These are phyloP conservation scores for Aspergillus sp. DNA, from an alignment of 2,329 filamentous ascomycete species.

Conservation along the genomic window DNA sequence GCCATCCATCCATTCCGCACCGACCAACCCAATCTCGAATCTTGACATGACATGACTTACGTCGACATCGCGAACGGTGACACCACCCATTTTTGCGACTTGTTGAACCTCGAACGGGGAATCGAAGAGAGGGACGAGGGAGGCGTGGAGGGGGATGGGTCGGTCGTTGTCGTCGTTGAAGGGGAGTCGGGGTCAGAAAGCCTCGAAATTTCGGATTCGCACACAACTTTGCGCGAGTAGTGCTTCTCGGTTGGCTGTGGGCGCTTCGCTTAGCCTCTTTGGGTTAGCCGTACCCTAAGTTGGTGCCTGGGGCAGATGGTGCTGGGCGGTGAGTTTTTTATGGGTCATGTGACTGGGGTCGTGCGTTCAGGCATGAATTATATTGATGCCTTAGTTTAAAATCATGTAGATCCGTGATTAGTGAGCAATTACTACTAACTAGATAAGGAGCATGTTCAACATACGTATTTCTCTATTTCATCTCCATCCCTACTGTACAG, in stretches of 20 bases:
- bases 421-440: too few species aligned
- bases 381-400: background rate
- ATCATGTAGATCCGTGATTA: background rate
- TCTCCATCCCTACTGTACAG: conserved; percentile 17
- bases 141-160: conserved; percentile 24
- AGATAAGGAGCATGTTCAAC: too few species aligned
- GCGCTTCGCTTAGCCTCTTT: conserved; percentile 45
- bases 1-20: conserved; percentile 6
- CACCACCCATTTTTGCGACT: conserved; percentile 65
- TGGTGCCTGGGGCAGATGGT: conserved; percentile 16
- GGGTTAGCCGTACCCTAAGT: conserved; percentile 45
- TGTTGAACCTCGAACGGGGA: conserved; percentile 30
- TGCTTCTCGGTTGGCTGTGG: conserved; percentile 39
- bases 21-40: conserved; percentile 5
- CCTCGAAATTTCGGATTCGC: conserved; percentile 41
- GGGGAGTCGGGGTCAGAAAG: conserved; percentile 34
- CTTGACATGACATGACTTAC: conserved; percentile 44
- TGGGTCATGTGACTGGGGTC: background rate
- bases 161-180: conserved; percentile 44
- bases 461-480: too few species aligned
- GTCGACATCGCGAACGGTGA: conserved; percentile 68
- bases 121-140: conserved; percentile 36
- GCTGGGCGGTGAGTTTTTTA: too few species aligned
- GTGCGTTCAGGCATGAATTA: background rate
- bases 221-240: conserved; percentile 33